Conservation (phyloP, 2,329 filamentous ascomycete species). For the Trichoderma sp. region DNA sequence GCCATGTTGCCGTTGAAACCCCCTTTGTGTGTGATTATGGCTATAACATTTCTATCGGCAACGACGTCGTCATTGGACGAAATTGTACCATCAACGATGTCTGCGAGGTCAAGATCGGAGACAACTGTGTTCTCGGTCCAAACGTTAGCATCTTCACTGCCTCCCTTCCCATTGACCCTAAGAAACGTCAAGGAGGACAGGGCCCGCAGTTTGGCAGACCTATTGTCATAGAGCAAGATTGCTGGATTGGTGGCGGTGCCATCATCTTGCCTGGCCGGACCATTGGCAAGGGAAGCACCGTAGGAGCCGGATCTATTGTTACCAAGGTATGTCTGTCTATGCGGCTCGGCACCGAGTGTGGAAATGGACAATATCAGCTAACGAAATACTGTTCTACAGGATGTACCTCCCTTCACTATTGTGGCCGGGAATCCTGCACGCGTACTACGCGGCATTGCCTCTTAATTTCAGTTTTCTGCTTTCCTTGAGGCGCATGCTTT, state of each 20-base stretch:
- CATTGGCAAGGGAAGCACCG: constrained; percentile 73
- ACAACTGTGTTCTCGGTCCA: constrained; percentile 72
- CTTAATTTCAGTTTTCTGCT: constrained; percentile 8
- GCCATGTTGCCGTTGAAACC: constrained; percentile 74
- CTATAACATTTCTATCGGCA: constrained; percentile 87
- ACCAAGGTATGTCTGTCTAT: constrained; percentile 57
- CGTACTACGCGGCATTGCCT: constrained; percentile 45
- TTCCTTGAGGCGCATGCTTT: constrained; percentile 18
- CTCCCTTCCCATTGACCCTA: constrained; percentile 68
- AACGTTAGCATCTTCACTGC: constrained; percentile 84
- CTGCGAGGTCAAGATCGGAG: constrained; percentile 77
- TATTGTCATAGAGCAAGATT: constrained; percentile 80
- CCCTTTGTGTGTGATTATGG: constrained; percentile 94
- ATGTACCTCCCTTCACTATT: constrained; percentile 66
- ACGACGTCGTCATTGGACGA: constrained; percentile 77
- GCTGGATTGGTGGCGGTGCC: constrained; percentile 76
- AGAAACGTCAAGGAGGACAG: constrained; percentile 69
- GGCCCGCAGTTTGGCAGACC: constrained; percentile 67
- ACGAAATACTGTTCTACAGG: constrained; percentile 33
- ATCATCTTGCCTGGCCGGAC: constrained; percentile 75
- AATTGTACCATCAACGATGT: constrained; percentile 86
- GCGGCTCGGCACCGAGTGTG: neutral
- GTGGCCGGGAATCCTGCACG: constrained; percentile 68
- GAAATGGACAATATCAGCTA: constrained; percentile 17
- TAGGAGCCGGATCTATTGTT: constrained; percentile 82